Base-by-base conservation (phyloP, 208 protist genomes). In the Acanthamoeba lenticulata region DNA sequence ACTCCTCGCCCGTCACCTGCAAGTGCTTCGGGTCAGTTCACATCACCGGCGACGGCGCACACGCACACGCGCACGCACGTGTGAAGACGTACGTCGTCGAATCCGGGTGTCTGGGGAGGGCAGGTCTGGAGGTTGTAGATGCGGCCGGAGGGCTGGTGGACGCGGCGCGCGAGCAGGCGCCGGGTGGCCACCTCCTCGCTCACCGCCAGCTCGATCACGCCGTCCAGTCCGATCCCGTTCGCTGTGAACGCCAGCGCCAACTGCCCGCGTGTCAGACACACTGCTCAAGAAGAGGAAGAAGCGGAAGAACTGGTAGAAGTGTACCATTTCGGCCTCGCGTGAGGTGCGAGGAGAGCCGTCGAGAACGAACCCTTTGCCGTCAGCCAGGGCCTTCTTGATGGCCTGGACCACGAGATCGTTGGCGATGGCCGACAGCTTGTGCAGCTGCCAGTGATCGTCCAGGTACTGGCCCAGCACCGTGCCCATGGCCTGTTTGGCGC, bases 241-340 rank as follows among this genome's bases (percentile, higher is more conserved):
- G 72, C 40, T 17, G 72, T 49, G 40, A 83, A 83, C 27, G 40
- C 72, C 72, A 34, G 15, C 21, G 72, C 72, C 36, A 83, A 34
- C 72, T 83, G 55, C 55, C 1, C 55, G 19, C 19, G 32, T 69
- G n/a, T 55, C 47, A 55, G 47, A 55, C 47, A 55, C 0, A 27
- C 1, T 13, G 60, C 60, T 34, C 1, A 65, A 32, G 19, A 9
- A 57, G 49, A 57, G 49, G 9, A 57, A 57, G 19, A 24, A 65
- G 34, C 32, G 7, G 29, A 40, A 2, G 27, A 38, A 27, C 1
- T 15, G 34, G 62, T 32, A 57, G 34, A 40, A 40, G 62, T 13
- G 62, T 72, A 83, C 72, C 72, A 83, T 83, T 32, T 83, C 72
- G 36, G 72, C 72, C 72, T 83, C 72, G 42, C 72, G 72, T 29